Evolutionary conservation across 176 grass and related monocot species (phyloP), one percentile per base, ranked within the genome.

Genomic region (Pontederia paniculata): DNA sequence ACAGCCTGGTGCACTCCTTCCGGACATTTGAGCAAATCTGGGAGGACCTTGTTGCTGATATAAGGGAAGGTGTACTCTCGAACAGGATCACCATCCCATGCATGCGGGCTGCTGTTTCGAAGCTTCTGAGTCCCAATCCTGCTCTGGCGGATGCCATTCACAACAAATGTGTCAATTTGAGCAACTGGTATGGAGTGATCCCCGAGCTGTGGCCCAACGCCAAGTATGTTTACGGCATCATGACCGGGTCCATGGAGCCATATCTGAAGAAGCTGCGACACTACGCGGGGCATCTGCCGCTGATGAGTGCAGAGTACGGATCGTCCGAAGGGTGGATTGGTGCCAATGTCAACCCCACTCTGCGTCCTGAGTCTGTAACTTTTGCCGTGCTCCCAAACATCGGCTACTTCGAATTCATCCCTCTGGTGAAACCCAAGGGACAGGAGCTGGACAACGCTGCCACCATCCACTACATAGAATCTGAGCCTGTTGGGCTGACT

Each of bases 151-250:
- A 89, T 70, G 76, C 63, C 14, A 78, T 95, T 15, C 70, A 69
- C 15, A 50, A 63, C 12, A 67, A 44, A 57, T 89, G 85, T 45
- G 59, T 31, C 44, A 50, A 4, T 0, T 71, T 95, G n/a, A 95
- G 82, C 47, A 89, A 95, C 58, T 95, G 90, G 90, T 89, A 95
- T 23, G 90, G 90, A 4, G 82, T 95, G 21, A 95, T 95, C 70
- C 81, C 85, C 17, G 82, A 81, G 57, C 79, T 95, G 12, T 95
- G 83, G 76, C 78, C 82, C 28, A 95, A 89, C 48, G 81, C 84
- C 15, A 82, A 48, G 73, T 95, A 95, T 72, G 81, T 95, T 3
- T 84, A 88, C 65, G 84, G 75, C 53, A 95, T 95, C 70, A 89
- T 95, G 89, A 95, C 89, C 8, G 89, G 89, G 0, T 80, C 89